Evolutionary conservation across 2,329 filamentous ascomycete species (phyloP).

Genomic region (Epichloe amarillans): DNA sequence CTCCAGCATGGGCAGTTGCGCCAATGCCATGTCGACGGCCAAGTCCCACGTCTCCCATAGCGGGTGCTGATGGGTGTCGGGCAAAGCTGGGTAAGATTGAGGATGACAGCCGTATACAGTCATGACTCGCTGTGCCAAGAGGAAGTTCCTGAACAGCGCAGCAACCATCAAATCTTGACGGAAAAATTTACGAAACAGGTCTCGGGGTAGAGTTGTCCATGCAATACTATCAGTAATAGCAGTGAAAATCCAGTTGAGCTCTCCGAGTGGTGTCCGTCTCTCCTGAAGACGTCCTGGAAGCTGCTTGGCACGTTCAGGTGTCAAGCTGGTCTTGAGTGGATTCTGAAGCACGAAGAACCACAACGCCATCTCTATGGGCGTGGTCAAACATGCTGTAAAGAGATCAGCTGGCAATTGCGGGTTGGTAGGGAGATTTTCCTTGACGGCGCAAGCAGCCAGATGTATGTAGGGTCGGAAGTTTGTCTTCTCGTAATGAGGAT

Average conservation of each 20-base stretch:
- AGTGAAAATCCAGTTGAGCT: slow-evolving; percentile 98
- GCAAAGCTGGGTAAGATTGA: slow-evolving; percentile 80
- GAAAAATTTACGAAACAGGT: slow-evolving; percentile 93
- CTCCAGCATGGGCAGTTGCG: slow-evolving; percentile 77
- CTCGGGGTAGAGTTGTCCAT: slow-evolving; percentile 85
- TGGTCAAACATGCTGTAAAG: slow-evolving; percentile 91
- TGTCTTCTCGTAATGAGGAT: slow-evolving; percentile 74
- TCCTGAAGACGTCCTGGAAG: slow-evolving; percentile 88
- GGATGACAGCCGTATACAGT: slow-evolving; percentile 91
- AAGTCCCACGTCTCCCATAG: slow-evolving; percentile 97
- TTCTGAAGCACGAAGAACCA: slow-evolving; percentile 96
- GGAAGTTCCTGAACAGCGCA: slow-evolving; percentile 88
- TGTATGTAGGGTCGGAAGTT: slow-evolving; percentile 63
- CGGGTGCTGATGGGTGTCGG: slow-evolving; percentile 87
- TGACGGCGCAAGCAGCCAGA: slow-evolving; percentile 77
- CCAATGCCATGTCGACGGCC: slow-evolving; percentile 86
- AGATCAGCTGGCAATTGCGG: slow-evolving; percentile 85
- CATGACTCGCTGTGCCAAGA: slow-evolving; percentile 92
- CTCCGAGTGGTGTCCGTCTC: slow-evolving; percentile 80
- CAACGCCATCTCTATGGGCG: slow-evolving; percentile 92
- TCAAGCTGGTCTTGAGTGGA: slow-evolving; percentile 54
- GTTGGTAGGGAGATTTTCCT: slow-evolving; percentile 89
- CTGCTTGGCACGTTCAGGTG: slow-evolving; percentile 71
- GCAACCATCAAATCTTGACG: slow-evolving; percentile 98
- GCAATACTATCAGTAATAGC: slow-evolving; percentile 98